These are phyloP conservation scores for Penicillium ochrochloron DNA, from an alignment of 495 filamentous ascomycete genomes.

Conservation along the genomic window DNA sequence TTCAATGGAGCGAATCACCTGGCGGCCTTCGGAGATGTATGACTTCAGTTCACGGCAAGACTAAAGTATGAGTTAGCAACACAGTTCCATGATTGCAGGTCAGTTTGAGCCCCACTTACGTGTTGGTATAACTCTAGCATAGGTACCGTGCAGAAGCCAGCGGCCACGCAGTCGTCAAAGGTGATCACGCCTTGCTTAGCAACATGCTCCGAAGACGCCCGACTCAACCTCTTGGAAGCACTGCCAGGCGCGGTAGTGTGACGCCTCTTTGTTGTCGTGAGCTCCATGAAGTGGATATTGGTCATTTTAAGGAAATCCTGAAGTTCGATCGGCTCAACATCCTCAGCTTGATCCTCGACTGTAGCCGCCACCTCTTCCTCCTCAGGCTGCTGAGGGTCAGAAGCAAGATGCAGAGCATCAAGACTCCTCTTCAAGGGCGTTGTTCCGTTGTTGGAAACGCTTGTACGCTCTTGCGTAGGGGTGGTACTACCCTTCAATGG, in stretches of 20 bases:
- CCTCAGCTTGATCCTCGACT: constrained; percentile 33
- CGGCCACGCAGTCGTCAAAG: constrained; percentile 80
- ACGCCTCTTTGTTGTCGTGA: constrained; percentile 87
- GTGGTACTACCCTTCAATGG: constrained; percentile 43
- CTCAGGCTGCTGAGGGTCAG: constrained; percentile 28
- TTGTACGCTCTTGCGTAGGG: constrained; percentile 35
- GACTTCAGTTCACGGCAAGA: constrained; percentile 93
- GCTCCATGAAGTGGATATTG: constrained; percentile 95
- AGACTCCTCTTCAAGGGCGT: constrained; percentile 35
- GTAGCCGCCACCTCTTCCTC: constrained; percentile 24
- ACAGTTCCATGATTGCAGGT: constrained; percentile 2
- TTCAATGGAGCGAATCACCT: constrained; percentile 87
- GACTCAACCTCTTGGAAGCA: constrained; percentile 43
- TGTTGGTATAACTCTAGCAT: constrained; percentile 95
- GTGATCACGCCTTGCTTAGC: constrained; percentile 45
- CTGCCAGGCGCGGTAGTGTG: constrained; percentile 74
- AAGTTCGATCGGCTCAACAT: constrained; percentile 75
- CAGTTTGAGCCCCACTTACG: constrained; percentile 52
- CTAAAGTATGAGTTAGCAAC: constrained; percentile 49
- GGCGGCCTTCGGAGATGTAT: constrained; percentile 88
- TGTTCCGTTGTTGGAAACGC: constrained; percentile 21
- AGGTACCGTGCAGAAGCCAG: constrained; percentile 87
- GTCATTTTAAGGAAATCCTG: constrained; percentile 95
- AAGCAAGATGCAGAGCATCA: constrained; percentile 31
- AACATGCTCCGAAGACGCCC: constrained; percentile 48